Evolutionary conservation across 805 yeast genomes (phyloP).

Genomic region (Tetrapisispora fleetii): DNA sequence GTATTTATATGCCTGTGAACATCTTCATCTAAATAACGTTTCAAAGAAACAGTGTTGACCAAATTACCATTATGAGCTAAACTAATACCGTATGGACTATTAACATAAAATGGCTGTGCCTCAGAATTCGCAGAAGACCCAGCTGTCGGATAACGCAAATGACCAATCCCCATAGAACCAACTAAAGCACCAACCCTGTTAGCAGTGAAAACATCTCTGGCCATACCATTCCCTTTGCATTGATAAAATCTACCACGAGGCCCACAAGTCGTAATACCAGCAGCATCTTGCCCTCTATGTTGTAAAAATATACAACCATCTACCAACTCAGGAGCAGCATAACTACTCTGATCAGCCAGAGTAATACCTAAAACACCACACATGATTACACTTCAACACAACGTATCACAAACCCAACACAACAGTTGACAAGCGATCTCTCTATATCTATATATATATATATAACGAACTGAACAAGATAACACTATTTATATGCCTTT

Average conservation of each 20-base stretch:
- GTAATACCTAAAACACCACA: conserved; percentile 92
- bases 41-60: conserved; percentile 73
- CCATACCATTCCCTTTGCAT: conserved; percentile 99
- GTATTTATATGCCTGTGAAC: conserved; percentile 97
- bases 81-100: conserved; percentile 90
- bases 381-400: conserved; percentile 36
- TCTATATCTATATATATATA: too few species aligned
- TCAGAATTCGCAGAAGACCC: conserved; percentile 93
- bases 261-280: conserved; percentile 97
- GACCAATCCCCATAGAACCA: conserved; percentile 94
- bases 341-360: conserved; percentile 58
- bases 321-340: conserved; percentile 80
- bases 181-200: conserved; percentile 65
- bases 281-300: conserved; percentile 98
- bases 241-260: conserved; percentile 87
- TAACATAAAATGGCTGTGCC: conserved; percentile 97
- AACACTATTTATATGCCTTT: too few species aligned
- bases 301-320: conserved; percentile 91
- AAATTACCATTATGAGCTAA: conserved; percentile 91
- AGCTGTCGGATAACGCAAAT: conserved; percentile 93
- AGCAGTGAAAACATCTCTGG: conserved; percentile 90
- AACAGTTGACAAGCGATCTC: too few species aligned
- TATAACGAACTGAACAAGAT: too few species aligned
- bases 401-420: too few species aligned
- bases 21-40: conserved; percentile 75